These are phyloP conservation scores for Passiflora organensis DNA, from an alignment of 345 rosid genomes.

Conservation along the genomic window DNA sequence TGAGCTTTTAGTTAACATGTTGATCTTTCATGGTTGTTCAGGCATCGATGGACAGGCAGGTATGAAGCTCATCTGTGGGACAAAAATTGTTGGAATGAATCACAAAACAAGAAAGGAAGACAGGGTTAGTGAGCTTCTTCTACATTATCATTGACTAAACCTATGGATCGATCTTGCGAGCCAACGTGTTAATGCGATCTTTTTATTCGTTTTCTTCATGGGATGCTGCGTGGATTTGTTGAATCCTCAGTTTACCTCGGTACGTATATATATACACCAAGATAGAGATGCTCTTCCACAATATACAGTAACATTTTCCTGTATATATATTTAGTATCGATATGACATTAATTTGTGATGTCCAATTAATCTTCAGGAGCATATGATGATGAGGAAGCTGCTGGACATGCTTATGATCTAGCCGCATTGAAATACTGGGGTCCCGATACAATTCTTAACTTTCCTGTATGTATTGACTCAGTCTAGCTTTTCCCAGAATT, in stretches of 20 bases:
- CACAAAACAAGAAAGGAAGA: slow-evolving; percentile 77
- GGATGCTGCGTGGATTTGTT: slow-evolving; percentile 2
- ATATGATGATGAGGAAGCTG: slow-evolving; percentile 82
- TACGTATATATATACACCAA: slow-evolving; percentile 6
- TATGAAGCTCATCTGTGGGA: slow-evolving; percentile 89
- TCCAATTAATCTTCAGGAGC: slow-evolving; percentile 41
- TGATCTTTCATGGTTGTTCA: slow-evolving; percentile 7
- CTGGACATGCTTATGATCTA: slow-evolving; percentile 89
- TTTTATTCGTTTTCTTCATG: not conserved
- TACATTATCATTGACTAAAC: not conserved
- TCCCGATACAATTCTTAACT: slow-evolving; percentile 70
- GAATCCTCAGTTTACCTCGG: slow-evolving; percentile 17
- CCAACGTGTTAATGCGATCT: not conserved
- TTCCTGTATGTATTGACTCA: slow-evolving; percentile 45
- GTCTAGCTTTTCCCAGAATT: not conserved
- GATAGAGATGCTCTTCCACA: not conserved
- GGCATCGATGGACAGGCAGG: slow-evolving; percentile 86
- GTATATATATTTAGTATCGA: not conserved
- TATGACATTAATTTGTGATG: not conserved
- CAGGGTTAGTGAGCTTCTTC: slow-evolving; percentile 40
- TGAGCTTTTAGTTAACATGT: not conserved
- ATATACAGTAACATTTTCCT: not conserved
- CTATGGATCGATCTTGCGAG: not conserved
- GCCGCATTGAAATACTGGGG: slow-evolving; percentile 98
- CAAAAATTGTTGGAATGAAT: slow-evolving; percentile 79